Evolutionary conservation across 176 grass and related monocot species (phyloP), one percentile per base, ranked within the genome.

Genomic region (Poa annua): DNA sequence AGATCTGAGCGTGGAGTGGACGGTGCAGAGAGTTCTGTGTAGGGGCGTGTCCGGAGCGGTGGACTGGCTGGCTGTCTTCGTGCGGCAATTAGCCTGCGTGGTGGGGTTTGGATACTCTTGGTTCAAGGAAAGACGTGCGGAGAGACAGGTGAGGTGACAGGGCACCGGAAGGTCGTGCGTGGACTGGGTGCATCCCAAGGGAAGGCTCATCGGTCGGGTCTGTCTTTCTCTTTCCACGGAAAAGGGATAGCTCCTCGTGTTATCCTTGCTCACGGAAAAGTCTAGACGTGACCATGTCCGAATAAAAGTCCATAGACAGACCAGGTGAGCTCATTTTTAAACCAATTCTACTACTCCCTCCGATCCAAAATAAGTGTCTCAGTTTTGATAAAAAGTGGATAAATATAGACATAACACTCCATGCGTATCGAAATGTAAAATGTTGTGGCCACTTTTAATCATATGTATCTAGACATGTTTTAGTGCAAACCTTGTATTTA

Each of bases 21-120:
- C 66, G 78, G 47, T 11, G 78, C 79, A 77, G 71, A 33, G 66
- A 32, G 77, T 44, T 26, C 19, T 54, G 83, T 85, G 35, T 49
- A 85, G 41, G 25, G 19, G 7, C 16, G n/a, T 2, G 11, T 38
- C 34, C 12, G 63, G 1, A 16, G 42, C 50, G 6, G 52, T 71
- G 78, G 77, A 76, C 77, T 64, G 72, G 14, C 33, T 72, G 72
- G 19, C 33, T 72, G 88, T 62, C 64, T 74, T 80, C 67, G 54
- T 56, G 53, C 74, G 41, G 86, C 74, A 12, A 64, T 45, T 79
- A 81, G 81, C 80, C 66, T 67, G 4, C 36, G 14, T 8, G 3
- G 20, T 11, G 20, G 7, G 14, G 5, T 3, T 4, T 20, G 56
- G 24, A 50, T 84, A 67, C 0, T 11, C 19, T 11, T 11, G 56